Percentiles rank a stretch among this genome's conserved stretches.
Evolutionary conservation across 1,139 yeast species (phyloP).

Genomic region (Meyerozyma sp.): DNA sequence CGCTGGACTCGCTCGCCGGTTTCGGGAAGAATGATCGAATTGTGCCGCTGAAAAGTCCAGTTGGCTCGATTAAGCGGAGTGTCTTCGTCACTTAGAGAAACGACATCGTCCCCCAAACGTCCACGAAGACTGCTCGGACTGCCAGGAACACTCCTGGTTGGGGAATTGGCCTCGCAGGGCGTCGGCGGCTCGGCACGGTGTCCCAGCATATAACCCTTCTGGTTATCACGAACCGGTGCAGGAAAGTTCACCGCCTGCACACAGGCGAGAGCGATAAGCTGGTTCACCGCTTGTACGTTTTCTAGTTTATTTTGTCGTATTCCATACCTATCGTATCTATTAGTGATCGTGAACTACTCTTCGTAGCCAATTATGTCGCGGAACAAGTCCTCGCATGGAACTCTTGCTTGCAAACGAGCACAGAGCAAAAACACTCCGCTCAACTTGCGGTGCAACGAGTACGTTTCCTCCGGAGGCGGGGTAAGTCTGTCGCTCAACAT

Average conservation of each 20-base stretch:
- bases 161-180: not conserved
- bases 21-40: constrained; percentile 36
- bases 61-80: too few relatives aligned
- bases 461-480: constrained; percentile 98
- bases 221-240: not conserved
- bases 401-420: constrained; percentile 76
- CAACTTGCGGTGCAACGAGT: constrained; percentile 87
- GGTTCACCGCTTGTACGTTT: too few relatives aligned
- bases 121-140: not conserved
- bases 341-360: not conserved
- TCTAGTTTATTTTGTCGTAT: too few relatives aligned
- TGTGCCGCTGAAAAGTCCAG: constrained; percentile 15
- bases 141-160: not conserved
- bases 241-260: not conserved
- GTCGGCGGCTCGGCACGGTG: not conserved
- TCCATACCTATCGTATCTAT: not conserved
- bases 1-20: constrained; percentile 39
- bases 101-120: not conserved
- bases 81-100: not conserved
- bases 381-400: constrained; percentile 77
- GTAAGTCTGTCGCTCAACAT: constrained; percentile 90
- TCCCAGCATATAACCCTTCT: not conserved
- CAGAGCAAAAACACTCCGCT: constrained; percentile 92
- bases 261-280: not conserved
- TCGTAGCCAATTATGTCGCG: constrained; percentile 62